phyloP scores from a whole-genome alignment of 441 rosid species.

The Bruguiera hainesii region DNA sequence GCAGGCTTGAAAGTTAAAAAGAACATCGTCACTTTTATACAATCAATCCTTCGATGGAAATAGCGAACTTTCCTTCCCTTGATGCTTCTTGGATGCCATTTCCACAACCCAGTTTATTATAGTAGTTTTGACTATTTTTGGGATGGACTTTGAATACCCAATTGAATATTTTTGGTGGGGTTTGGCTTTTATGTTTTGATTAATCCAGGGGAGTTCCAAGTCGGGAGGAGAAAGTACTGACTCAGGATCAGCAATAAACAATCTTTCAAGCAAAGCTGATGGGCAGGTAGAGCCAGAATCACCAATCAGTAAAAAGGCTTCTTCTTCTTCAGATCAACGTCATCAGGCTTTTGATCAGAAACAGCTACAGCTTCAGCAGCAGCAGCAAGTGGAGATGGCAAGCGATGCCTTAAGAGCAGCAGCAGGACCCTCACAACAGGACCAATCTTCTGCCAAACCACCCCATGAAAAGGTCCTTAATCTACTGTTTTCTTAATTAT shows the following conservation, averaged over 20 bases:
- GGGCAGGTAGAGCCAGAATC: conserved; percentile 73
- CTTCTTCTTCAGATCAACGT: conserved; percentile 38
- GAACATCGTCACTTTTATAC: background rate
- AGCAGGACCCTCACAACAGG: conserved; percentile 37
- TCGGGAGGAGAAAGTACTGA: conserved; percentile 84
- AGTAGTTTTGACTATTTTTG: conserved; percentile 12
- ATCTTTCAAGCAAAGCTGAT: conserved; percentile 69
- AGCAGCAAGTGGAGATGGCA: conserved; percentile 45
- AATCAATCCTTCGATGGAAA: background rate
- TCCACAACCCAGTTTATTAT: conserved; percentile 11
- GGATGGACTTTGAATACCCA: conserved; percentile 15
- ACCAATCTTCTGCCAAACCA: conserved; percentile 52
- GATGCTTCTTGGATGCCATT: conserved; percentile 6
- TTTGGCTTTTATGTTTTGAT: conserved; percentile 1
- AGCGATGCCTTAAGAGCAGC: conserved; percentile 48
- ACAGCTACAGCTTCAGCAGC: conserved; percentile 34
- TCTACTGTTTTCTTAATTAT: conserved; percentile 20
- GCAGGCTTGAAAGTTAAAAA: conserved; percentile 8
- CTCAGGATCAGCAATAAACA: conserved; percentile 83
- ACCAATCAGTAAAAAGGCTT: conserved; percentile 62
- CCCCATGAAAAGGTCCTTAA: conserved; percentile 73
- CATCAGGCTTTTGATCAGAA: conserved; percentile 40
- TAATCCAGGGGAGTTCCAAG: conserved; percentile 77
- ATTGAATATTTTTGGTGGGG: conserved; percentile 18
- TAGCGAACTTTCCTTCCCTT: background rate